These are phyloP conservation scores for Colletotrichum orchidophilum DNA, from an alignment of 2,329 filamentous ascomycete species.

Conservation along the genomic window DNA sequence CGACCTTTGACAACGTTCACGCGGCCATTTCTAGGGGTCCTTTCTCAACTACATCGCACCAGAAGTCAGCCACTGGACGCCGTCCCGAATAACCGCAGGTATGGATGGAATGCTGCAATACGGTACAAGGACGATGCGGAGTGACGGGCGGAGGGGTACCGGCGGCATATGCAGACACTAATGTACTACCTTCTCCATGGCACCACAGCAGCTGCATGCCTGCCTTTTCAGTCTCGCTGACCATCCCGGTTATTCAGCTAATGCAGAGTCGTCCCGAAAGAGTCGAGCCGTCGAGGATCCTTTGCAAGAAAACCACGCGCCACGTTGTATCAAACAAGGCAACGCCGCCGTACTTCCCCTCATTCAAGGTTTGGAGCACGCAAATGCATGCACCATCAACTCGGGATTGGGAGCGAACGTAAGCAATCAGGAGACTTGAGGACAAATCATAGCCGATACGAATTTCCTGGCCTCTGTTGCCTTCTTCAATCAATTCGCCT, in stretches of 20 bases:
- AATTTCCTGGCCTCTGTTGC: constrained; percentile 1
- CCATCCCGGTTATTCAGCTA: constrained; percentile 20
- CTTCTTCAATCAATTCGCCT: background rate
- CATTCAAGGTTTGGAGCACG: constrained; percentile 14
- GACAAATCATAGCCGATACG: background rate
- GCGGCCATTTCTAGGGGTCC: too few relatives aligned
- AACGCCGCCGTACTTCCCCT: constrained; percentile 3
- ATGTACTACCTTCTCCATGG: constrained; percentile 24
- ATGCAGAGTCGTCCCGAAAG: constrained; percentile 28
- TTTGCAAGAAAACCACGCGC: background rate
- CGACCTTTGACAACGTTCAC: background rate
- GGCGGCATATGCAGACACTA: constrained; percentile 7
- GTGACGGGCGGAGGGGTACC: background rate
- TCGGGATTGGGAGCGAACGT: background rate
- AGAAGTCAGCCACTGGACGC: background rate
- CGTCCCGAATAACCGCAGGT: background rate
- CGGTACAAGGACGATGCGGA: background rate
- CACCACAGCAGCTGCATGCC: constrained; percentile 20
- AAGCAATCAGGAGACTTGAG: background rate
- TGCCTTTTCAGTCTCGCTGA: constrained; percentile 21
- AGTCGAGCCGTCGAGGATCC: constrained; percentile 15
- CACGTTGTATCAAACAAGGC: background rate
- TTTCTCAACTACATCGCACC: background rate
- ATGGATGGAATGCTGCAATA: background rate
- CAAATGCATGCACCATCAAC: background rate